Base-by-base conservation (phyloP, 129 eudicot genomes). In the Calendula officinalis region DNA sequence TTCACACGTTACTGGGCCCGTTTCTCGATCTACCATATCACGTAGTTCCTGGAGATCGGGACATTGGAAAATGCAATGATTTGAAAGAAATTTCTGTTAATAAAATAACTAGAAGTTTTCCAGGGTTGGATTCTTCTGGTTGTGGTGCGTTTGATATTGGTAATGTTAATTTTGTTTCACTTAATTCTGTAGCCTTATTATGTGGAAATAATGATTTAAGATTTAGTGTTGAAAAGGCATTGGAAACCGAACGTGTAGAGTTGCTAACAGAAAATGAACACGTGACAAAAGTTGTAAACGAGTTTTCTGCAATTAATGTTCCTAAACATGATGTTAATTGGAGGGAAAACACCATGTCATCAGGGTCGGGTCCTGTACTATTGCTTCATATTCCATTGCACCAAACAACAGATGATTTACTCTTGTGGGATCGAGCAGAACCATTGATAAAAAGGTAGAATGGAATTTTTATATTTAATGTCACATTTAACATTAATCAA, bases 301-400 rank as follows among this genome's bases (percentile, higher is more conserved):
- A 34, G 56, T 55, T 71, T 32, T 60, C 68, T 27, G 78, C 43
- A 63, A 68, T 59, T 60, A 58, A 48, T 73, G 48, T 64, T 43
- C 78, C 67, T 40, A 53, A 52, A 14, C 14, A 59, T 55, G 77
- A 83, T 49, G n/a, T 58, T 37, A 61, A 69, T 42, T 83, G 88
- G 84, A 75, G 82, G 56, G 84, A 79, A 75, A 79, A 79, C 69
- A 38, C 55, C 13, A 54, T 69, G 74, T 72, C 71, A 47, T 72
- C 88, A 4, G 84, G 84, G 34, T 72, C 82, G 12, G 84, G 84
- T 47, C 88, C 88, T 42, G 88, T 83, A 41, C 77, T 83, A 27
- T 69, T 83, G 61, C 82, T 79, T 76, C 88, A 83, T 67, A 58
- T 83, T 60, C 88, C 88, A n/a, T 61, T 83, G 74, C 84, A 79